Conservation (phyloP, 2,329 filamentous ascomycete genomes). For the Akanthomyces uredinophilus region DNA sequence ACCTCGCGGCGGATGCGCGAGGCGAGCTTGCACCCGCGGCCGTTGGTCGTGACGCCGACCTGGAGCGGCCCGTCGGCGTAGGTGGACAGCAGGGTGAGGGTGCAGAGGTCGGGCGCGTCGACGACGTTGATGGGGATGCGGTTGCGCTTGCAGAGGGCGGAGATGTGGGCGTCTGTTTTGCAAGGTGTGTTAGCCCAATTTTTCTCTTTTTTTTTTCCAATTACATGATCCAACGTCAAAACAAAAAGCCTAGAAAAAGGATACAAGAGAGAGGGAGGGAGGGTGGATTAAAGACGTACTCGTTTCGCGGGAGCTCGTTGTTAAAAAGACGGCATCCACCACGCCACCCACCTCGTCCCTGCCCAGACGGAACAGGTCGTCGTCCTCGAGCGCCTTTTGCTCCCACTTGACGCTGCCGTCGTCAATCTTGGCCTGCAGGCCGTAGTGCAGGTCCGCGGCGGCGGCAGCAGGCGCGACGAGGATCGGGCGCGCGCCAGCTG, state of each 20-base stretch:
- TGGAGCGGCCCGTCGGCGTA: constrained; percentile 88
- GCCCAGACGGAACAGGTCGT: constrained; percentile 71
- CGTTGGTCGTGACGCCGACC: constrained; percentile 92
- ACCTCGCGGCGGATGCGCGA: constrained; percentile 86
- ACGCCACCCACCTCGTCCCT: constrained; percentile 69
- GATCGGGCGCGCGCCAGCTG: constrained; percentile 75
- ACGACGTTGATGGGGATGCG: constrained; percentile 91
- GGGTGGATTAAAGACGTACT: constrained; percentile 25
- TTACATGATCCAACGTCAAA: neutral
- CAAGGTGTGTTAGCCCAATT: neutral
- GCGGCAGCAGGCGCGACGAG: constrained; percentile 66
- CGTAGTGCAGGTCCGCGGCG: constrained; percentile 53
- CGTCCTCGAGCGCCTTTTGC: constrained; percentile 60
- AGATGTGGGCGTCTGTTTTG: constrained; percentile 50
- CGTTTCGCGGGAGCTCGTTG: constrained; percentile 45
- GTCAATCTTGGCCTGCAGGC: constrained; percentile 59
- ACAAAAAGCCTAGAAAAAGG: neutral
- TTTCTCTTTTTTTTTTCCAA: too few species aligned
- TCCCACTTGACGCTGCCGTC: constrained; percentile 62
- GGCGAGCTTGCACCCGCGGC: constrained; percentile 88
- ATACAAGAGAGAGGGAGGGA: neutral
- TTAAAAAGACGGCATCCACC: constrained; percentile 92
- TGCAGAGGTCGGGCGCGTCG: constrained; percentile 80
- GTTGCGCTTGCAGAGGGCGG: constrained; percentile 66
- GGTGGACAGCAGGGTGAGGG: constrained; percentile 83